phyloP scores from a whole-genome alignment of 208 protist species.

The Crithidia fasciculata region DNA sequence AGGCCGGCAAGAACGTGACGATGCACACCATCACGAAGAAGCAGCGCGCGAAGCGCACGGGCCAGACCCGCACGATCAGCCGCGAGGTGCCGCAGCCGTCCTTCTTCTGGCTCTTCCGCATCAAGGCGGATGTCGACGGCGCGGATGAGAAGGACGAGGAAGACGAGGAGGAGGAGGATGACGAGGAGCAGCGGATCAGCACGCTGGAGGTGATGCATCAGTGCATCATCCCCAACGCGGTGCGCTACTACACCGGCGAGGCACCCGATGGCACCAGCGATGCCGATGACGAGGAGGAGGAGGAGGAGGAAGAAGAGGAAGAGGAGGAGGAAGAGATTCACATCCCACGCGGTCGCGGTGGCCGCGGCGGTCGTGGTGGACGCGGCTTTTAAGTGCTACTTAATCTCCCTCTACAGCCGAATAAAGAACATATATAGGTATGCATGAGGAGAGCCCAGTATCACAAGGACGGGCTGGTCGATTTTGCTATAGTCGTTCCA shows the following conservation, averaged over 20 bases:
- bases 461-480: no score
- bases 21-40: conserved; percentile 65
- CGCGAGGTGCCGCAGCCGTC: conserved; percentile 59
- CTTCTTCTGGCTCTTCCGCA: conserved; percentile 86
- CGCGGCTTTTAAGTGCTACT: conserved; percentile 30
- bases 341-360: conserved; percentile 45
- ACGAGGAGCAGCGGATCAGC: conserved; percentile 53
- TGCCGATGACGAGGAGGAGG: conserved; percentile 76
- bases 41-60: conserved; percentile 51
- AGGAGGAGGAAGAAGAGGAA: conserved; percentile 75
- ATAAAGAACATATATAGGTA: no score
- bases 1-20: conserved; percentile 79
- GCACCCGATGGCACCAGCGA: conserved; percentile 78
- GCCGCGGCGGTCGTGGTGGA: conserved; percentile 30
- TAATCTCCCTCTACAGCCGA: no score
- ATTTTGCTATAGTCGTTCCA: no score
- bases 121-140: conserved; percentile 25
- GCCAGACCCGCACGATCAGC: conserved; percentile 47
- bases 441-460: no score
- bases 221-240: conserved; percentile 76
- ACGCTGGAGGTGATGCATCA: conserved; percentile 68
- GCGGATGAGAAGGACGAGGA: conserved; percentile 32
- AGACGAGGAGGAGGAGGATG: conserved; percentile 50
- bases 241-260: conserved; percentile 89
- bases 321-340: conserved; percentile 41